Conservation (phyloP, 148 eudicot species). For the Rhododendron ferrugineum region DNA sequence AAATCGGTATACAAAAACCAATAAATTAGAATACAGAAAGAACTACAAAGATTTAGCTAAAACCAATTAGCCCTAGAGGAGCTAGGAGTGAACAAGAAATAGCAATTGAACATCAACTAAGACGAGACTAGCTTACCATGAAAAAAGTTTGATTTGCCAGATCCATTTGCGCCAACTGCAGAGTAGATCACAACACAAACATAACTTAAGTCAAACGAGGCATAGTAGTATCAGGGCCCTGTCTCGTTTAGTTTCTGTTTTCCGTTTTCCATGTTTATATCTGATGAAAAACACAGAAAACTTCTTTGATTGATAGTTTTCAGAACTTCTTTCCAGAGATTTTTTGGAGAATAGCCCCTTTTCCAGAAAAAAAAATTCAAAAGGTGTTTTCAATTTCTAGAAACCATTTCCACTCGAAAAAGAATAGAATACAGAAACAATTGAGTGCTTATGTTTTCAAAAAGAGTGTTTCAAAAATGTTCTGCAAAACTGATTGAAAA, state of each 20-base stretch:
- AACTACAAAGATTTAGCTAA: not conserved
- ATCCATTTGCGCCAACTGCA: slow-evolving; percentile 99
- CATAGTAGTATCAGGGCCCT: not conserved
- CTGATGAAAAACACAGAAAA: not conserved
- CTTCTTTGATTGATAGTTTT: not conserved
- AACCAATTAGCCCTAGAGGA: not conserved
- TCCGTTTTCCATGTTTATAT: not conserved
- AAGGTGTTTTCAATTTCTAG: not conserved
- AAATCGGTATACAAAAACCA: slow-evolving; percentile 2
- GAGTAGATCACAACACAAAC: not conserved
- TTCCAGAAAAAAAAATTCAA: not conserved
- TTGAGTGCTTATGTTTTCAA: not conserved
- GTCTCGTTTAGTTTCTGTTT: not conserved
- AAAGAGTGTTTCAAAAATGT: not conserved
- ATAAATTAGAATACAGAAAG: not conserved
- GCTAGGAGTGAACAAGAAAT: slow-evolving; percentile 3
- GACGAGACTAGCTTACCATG: slow-evolving; percentile 50
- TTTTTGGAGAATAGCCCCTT: not conserved
- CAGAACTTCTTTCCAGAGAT: not conserved
- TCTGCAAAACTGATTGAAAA: not conserved
- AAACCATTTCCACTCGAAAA: not conserved
- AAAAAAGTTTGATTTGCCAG: slow-evolving; percentile 97
- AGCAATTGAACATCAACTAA: not conserved
- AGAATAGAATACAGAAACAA: not conserved
- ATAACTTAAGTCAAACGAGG: not conserved